Evolutionary conservation across 129 eudicot species (phyloP).

Genomic region (Solidago caesia): DNA sequence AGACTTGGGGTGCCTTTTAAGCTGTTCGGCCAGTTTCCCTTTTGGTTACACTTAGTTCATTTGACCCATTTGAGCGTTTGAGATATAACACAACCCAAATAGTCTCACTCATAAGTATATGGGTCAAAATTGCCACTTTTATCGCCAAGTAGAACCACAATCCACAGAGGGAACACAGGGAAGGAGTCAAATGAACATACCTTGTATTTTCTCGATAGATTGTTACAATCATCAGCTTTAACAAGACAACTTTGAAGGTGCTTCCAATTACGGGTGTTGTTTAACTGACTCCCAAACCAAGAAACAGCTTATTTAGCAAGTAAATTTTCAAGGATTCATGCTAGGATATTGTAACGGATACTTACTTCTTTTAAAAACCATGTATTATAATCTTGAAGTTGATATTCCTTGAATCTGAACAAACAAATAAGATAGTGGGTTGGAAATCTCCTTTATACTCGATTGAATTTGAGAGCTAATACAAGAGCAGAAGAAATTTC

Average conservation of each 20-base stretch:
- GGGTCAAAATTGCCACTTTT: neutral
- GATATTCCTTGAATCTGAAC: slow-evolving; percentile 90
- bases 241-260: slow-evolving; percentile 81
- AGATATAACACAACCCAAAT: neutral
- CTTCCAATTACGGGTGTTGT: slow-evolving; percentile 76
- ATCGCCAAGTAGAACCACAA: neutral
- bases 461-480: neutral
- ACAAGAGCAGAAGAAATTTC: neutral
- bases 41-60: neutral
- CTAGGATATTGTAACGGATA: slow-evolving; percentile 6
- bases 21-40: neutral
- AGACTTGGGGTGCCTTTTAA: neutral
- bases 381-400: slow-evolving; percentile 82
- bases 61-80: neutral
- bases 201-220: slow-evolving; percentile 71
- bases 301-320: neutral
- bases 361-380: slow-evolving; percentile 87
- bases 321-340: neutral
- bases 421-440: slow-evolving; percentile 6
- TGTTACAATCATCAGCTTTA: slow-evolving; percentile 70
- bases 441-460: neutral
- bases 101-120: neutral
- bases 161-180: neutral
- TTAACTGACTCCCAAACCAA: slow-evolving; percentile 53
- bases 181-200: slow-evolving; percentile 29